Percentiles rank a stretch among this genome's conserved stretches.
phyloP scores from a whole-genome alignment of 805 yeast species.

The Cyberlindnera japonica region DNA sequence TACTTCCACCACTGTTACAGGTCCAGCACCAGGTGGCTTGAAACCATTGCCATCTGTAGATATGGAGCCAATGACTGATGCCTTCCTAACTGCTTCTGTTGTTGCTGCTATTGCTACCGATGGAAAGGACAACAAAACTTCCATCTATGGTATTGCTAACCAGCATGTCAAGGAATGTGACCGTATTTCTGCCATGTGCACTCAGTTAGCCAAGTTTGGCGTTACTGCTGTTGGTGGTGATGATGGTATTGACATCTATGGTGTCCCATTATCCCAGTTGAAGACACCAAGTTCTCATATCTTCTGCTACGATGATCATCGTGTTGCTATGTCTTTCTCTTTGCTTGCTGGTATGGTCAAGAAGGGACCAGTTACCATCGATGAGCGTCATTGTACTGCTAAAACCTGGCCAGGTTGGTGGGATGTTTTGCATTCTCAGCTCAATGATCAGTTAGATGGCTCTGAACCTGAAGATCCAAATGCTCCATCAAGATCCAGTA shows the following conservation, averaged over 20 bases:
- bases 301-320: slow-evolving; percentile 87
- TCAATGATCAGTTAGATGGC: slow-evolving; percentile 69
- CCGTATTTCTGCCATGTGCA: slow-evolving; percentile 91
- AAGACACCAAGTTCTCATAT: slow-evolving; percentile 60
- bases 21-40: slow-evolving; percentile 70
- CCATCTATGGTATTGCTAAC: slow-evolving; percentile 93
- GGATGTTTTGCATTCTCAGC: slow-evolving; percentile 76
- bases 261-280: slow-evolving; percentile 51
- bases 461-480: slow-evolving; percentile 43
- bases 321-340: slow-evolving; percentile 97
- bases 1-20: slow-evolving; percentile 86
- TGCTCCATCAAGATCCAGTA: slow-evolving; percentile 41
- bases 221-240: slow-evolving; percentile 79
- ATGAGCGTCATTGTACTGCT: slow-evolving; percentile 89
- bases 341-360: slow-evolving; percentile 70
- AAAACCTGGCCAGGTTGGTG: slow-evolving; percentile 99
- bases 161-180: slow-evolving; percentile 98
- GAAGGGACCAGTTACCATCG: slow-evolving; percentile 56
- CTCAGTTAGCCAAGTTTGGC: slow-evolving; percentile 85
- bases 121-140: slow-evolving; percentile 47
- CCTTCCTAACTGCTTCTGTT: slow-evolving; percentile 93
- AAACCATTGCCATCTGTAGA: slow-evolving; percentile 74
- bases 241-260: slow-evolving; percentile 88
- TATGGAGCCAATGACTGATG: slow-evolving; percentile 99
- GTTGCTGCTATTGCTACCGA: slow-evolving; percentile 88